Evolutionary conservation across 805 yeast genomes (phyloP), one percentile per base, ranked within the genome.

Genomic region (Barnettozyma pratensis): DNA sequence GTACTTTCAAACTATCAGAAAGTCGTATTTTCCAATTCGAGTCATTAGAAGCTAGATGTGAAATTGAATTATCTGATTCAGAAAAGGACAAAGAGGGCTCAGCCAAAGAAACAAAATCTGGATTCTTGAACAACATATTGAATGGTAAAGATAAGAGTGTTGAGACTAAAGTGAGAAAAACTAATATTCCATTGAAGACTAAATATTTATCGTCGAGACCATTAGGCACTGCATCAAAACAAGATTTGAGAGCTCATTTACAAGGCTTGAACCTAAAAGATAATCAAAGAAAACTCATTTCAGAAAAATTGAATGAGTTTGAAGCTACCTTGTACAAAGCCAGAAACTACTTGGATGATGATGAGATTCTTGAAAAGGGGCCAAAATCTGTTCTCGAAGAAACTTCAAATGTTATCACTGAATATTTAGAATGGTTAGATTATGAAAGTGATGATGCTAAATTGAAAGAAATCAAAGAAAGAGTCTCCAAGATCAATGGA

Each of bases 341-440:
- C 31, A 79, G 96, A 49, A 72, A 77, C 8, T 73, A 69, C 45
- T 57, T 87, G 19, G 85, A 79, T 14, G 80, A 79, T 32, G 75
- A 76, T 37, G 79, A 75, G 27, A 74, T 74, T 7, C 49, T 54
- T 0, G 64, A 64, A 10, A 74, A 71, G 41, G 70, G 75, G 0
- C 78, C 79, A 7, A 59, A 64, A 5, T 57, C 63, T 0, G 67
- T 72, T 37, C 51, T 78, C 6, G 73, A 69, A 5, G 55, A 63
- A 31, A 65, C 75, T 8, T 54, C 68, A 1, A 48, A 56, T 0
- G 52, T 69, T 6, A 77, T 84, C 5, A 48, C 69, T 12, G 81
- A 78, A 9, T 66, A 72, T 28, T 67, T 86, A 41, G 92, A 85
- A 50, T 88, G 96, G 96, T 68, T 89, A 37, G 96, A 88, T 44